phyloP scores from a whole-genome alignment of 148 eudicot genomes.

The Vaccinium corymbosum region DNA sequence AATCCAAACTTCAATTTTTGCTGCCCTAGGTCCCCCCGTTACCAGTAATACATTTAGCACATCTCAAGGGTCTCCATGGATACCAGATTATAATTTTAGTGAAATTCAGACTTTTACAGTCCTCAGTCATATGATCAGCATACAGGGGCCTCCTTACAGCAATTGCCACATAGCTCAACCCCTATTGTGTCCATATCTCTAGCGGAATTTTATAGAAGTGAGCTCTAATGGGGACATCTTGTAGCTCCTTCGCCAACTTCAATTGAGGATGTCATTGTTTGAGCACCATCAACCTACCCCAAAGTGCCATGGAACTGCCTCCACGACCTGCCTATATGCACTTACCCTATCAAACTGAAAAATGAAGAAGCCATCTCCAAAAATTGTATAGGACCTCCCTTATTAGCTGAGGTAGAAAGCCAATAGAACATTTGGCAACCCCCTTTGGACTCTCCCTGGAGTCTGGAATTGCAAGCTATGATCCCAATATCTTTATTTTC shows the following conservation, averaged over 20 bases:
- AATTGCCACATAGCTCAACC: not conserved
- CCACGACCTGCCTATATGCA: not conserved
- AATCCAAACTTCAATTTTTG: no score
- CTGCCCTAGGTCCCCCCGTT: not conserved
- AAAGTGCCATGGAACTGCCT: not conserved
- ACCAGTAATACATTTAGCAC: not conserved
- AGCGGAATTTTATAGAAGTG: not conserved
- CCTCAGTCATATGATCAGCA: not conserved
- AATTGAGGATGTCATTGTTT: not conserved
- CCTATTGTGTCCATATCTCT: not conserved
- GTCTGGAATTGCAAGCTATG: not conserved
- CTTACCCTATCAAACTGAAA: not conserved
- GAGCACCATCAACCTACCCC: not conserved
- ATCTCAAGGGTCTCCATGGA: not conserved
- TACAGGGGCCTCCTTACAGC: not conserved
- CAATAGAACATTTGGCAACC: not conserved
- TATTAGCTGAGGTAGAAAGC: not conserved
- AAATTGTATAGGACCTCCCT: not conserved
- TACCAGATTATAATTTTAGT: not conserved
- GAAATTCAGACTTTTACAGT: not conserved
- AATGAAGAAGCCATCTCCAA: not conserved
- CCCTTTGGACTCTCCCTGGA: not conserved
- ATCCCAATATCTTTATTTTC: not conserved
- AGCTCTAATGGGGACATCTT: not conserved
- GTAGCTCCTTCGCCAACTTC: not conserved